phyloP scores from a whole-genome alignment of 768 basidiomycete species.

The Candolleomyces aberdarensis region DNA sequence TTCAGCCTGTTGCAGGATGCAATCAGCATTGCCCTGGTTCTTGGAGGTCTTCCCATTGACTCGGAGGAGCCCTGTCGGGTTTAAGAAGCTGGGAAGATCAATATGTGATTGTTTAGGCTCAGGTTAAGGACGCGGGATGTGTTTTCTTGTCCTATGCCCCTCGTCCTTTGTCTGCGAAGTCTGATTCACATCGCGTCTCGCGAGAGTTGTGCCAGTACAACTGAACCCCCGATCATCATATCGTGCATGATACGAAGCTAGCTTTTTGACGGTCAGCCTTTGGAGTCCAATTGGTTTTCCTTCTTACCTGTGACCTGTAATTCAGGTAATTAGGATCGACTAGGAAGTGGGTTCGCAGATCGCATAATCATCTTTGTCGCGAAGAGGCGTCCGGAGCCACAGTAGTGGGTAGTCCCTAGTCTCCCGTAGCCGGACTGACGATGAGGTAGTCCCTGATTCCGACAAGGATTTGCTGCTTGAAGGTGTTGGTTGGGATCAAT shows the following conservation, averaged over 20 bases:
- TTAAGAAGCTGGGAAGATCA: too few relatives aligned
- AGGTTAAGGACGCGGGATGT: too few relatives aligned
- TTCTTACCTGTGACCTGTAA: slow-evolving; percentile 47
- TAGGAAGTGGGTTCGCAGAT: slow-evolving; percentile 39
- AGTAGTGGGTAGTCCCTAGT: slow-evolving; percentile 48
- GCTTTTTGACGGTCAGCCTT: too few relatives aligned
- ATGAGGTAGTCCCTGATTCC: slow-evolving; percentile 44
- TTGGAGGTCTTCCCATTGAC: too few relatives aligned
- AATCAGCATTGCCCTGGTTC: not conserved
- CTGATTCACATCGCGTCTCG: slow-evolving; percentile 60
- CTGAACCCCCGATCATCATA: slow-evolving; percentile 47
- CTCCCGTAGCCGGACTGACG: too few relatives aligned
- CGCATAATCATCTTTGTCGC: slow-evolving; percentile 64
- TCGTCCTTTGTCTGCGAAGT: slow-evolving; percentile 65
- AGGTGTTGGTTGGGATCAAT: slow-evolving; percentile 53
- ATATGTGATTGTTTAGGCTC: too few relatives aligned
- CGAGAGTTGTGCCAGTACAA: slow-evolving; percentile 26
- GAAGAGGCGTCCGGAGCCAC: slow-evolving; percentile 52
- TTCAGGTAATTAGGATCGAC: slow-evolving; percentile 35
- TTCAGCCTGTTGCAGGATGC: too few relatives aligned
- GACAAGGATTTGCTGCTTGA: slow-evolving; percentile 57
- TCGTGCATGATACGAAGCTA: slow-evolving; percentile 78
- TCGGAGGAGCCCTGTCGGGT: too few relatives aligned
- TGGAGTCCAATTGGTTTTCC: too few relatives aligned
- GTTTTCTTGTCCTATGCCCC: slow-evolving; percentile 29